Evolutionary conservation across 2,329 filamentous ascomycete species (phyloP).

Genomic region (Aspergillus fumigatus): DNA sequence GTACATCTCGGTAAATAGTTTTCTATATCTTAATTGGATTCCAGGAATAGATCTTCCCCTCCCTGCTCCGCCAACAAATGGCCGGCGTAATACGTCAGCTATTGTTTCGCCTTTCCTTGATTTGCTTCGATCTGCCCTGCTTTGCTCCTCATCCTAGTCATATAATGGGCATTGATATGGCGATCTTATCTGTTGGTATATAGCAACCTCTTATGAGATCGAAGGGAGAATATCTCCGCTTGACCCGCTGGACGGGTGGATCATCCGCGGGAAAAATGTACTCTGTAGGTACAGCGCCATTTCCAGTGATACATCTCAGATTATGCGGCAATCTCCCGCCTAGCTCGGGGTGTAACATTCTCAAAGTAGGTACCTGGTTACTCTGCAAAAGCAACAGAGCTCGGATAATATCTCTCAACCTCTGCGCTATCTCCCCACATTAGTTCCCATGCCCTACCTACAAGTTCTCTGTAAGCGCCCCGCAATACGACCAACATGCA

Average conservation of each 20-base stretch:
- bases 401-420: neutral
- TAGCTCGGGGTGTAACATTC: neutral
- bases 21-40: too few species aligned
- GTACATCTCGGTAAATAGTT: neutral
- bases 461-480: neutral
- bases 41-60: too few species aligned
- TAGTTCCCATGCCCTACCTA: neutral
- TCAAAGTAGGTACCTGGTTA: neutral
- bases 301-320: neutral
- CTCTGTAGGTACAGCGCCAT: too few species aligned
- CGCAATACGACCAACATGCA: neutral
- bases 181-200: neutral
- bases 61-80: too few species aligned
- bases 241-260: neutral
- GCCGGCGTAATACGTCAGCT: neutral
- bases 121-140: neutral
- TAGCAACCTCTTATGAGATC: neutral
- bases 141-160: neutral
- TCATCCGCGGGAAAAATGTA: neutral
- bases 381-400: neutral
- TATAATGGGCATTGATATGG: neutral
- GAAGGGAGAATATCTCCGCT: neutral
- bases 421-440: neutral
- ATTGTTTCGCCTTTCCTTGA: neutral
- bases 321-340: neutral